Percentiles rank a stretch among this genome's conserved stretches.
Evolutionary conservation across 2,329 filamentous ascomycete genomes (phyloP).

Genomic region (Neonectria coccinea): DNA sequence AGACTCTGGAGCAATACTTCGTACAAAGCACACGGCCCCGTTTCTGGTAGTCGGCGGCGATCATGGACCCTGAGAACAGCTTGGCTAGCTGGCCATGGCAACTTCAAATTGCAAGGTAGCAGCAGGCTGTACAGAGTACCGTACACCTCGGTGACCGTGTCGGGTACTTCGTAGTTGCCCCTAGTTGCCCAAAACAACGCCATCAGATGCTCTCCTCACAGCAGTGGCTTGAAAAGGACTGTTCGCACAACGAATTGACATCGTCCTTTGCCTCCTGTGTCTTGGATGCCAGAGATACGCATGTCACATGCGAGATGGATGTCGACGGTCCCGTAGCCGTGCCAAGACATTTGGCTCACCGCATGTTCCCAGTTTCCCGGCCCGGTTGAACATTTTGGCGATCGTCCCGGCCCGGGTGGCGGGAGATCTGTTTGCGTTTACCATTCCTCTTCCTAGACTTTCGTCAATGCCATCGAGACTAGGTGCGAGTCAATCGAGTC

Average conservation of each 20-base stretch:
- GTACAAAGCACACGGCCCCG: neutral
- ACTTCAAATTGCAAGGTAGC: slow-evolving; percentile 3
- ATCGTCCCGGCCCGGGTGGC: slow-evolving; percentile 40
- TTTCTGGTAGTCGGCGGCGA: slow-evolving; percentile 3
- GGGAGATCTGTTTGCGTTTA: slow-evolving; percentile 40
- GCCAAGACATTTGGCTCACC: slow-evolving; percentile 39
- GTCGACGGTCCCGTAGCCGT: slow-evolving; percentile 18
- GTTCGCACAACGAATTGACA: neutral
- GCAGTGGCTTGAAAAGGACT: slow-evolving; percentile 16
- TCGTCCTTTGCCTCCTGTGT: neutral
- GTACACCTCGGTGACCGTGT: slow-evolving; percentile 10
- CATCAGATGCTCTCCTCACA: slow-evolving; percentile 20
- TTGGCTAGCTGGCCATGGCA: slow-evolving; percentile 8
- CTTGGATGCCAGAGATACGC: neutral
- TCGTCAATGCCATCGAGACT: slow-evolving; percentile 25
- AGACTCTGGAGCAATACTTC: slow-evolving; percentile 14
- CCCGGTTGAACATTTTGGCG: slow-evolving; percentile 31
- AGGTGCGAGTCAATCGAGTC: slow-evolving; percentile 23
- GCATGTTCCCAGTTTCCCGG: slow-evolving; percentile 37
- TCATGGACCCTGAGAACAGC: slow-evolving; percentile 19
- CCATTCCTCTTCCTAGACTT: slow-evolving; percentile 25
- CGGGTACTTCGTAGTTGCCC: neutral
- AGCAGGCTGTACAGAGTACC: neutral
- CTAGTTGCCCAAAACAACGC: slow-evolving; percentile 12
- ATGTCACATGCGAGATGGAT: slow-evolving; percentile 2